Evolutionary conservation across 768 basidiomycete genomes (phyloP), one percentile per base, ranked within the genome.

Genomic region (Agrocybe pediades): DNA sequence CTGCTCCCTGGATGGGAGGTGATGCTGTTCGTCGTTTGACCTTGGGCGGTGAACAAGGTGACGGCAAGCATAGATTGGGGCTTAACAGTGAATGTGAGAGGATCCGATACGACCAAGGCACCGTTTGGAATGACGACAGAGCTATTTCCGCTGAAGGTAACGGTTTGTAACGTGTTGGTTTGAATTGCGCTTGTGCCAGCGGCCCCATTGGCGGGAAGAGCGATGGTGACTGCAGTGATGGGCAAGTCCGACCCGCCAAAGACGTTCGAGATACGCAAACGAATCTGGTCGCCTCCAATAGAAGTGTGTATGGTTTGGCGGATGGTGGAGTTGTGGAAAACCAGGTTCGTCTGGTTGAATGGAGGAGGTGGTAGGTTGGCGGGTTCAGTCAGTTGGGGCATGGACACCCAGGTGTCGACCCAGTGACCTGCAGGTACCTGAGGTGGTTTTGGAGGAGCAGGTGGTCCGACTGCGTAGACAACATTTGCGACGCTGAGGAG

Each of bases 1-100:
- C 79, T 63, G 56, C 76, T 78, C 15, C 80, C 79, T 11, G 80
- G 80, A 55, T 82, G 80, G 20, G 71, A 72, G 1, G 76, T 78
- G 52, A 80, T 74, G 17, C 52, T 58, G 52, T 72, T 75, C n/a
- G 66, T 69, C 2, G 60, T 51, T 58, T 80, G 80, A 0, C 80
- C 78, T 6, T 66, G 54, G 21, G 66, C 67, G 11, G 74, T 63
- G 65, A 72, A 82, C 23, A 78, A 58, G 21, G 72, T 74, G 15
- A 80, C 67, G 5, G 75, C 71, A 23, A 82, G 55, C 49, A 73
- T 74, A 21, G 65, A 65, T 49, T 75, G 71, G 3, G 76, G 61
- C 54, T 68, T 56, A 21, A 80, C 63, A 9, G 62, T 57, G 55
- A 78, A 74, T 30, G 70, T 60, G 46, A 82, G 62, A 1, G 77